Evolutionary conservation across 2,329 filamentous ascomycete species (phyloP).

Genomic region (Ophiostoma quercus): DNA sequence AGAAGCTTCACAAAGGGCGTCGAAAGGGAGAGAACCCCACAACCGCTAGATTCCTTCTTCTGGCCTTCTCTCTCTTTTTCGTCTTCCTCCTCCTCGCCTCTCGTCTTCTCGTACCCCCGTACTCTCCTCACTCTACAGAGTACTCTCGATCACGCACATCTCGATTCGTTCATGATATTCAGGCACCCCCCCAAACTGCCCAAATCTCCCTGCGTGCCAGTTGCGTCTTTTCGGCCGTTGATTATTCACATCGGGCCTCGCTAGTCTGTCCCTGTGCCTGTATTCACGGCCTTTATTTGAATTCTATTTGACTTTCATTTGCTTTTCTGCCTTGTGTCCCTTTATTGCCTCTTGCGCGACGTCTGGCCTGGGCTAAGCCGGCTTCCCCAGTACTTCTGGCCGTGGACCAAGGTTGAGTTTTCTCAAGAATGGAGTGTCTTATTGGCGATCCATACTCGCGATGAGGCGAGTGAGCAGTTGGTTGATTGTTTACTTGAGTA

Average conservation of each 20-base stretch:
- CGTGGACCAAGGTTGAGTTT: slow-evolving; percentile 12
- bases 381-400: slow-evolving; percentile 7
- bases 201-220: slow-evolving; percentile 28
- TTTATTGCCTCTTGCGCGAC: background rate
- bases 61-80: background rate
- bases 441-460: slow-evolving; percentile 8
- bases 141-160: background rate
- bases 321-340: background rate
- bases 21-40: background rate
- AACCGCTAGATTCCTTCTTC: background rate
- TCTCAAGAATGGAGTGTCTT: slow-evolving; percentile 23
- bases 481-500: slow-evolving; percentile 10
- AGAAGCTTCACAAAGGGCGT: background rate
- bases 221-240: slow-evolving; percentile 11
- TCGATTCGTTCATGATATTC: background rate
- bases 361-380: background rate
- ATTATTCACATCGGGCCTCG: background rate
- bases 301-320: slow-evolving; percentile 1
- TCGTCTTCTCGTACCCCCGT: background rate
- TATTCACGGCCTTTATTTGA: background rate
- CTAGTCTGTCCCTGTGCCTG: background rate
- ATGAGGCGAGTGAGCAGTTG: slow-evolving; percentile 9
- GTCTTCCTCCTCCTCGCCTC: background rate
- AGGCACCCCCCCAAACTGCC: background rate
- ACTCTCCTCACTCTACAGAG: background rate